These are phyloP conservation scores for Lojkania enalia DNA, from an alignment of 2,329 filamentous ascomycete genomes.

Conservation along the genomic window DNA sequence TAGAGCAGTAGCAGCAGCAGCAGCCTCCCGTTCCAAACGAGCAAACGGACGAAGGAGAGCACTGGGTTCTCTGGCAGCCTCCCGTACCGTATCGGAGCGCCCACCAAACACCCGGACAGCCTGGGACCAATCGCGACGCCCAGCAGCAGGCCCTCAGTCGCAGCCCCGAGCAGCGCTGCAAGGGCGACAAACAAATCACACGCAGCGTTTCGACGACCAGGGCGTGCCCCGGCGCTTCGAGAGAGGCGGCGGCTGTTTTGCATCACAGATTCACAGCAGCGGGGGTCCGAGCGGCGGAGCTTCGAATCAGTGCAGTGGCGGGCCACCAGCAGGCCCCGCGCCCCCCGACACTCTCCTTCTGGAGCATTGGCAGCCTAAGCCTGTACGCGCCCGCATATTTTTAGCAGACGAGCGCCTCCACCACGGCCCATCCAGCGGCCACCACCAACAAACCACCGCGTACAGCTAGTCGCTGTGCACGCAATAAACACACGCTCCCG, in stretches of 20 bases:
- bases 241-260: conserved; percentile 32
- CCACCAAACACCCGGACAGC: conserved; percentile 29
- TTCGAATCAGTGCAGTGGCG: conserved; percentile 15
- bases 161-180: conserved; percentile 38
- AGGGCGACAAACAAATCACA: conserved; percentile 43
- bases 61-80: too few relatives aligned
- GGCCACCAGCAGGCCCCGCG: conserved; percentile 19
- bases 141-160: conserved; percentile 16
- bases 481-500: conserved; percentile 37
- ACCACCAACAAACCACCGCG: conserved; percentile 36
- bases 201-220: conserved; percentile 37
- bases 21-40: too few relatives aligned
- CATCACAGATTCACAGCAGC: conserved; percentile 26
- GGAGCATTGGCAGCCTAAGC: neutral
- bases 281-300: conserved; percentile 14
- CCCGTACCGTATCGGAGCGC: conserved; percentile 29
- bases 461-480: conserved; percentile 28
- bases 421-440: conserved; percentile 33
- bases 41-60: too few relatives aligned
- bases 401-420: conserved; percentile 29
- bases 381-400: conserved; percentile 34
- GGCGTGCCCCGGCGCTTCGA: conserved; percentile 36
- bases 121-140: conserved; percentile 31
- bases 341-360: conserved; percentile 1
- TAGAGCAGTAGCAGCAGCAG: too few relatives aligned